Percentiles rank a stretch among this genome's conserved stretches.
These are phyloP conservation scores for Podosphaera aphanis DNA, from an alignment of 2,329 filamentous ascomycete species.

Conservation along the genomic window DNA sequence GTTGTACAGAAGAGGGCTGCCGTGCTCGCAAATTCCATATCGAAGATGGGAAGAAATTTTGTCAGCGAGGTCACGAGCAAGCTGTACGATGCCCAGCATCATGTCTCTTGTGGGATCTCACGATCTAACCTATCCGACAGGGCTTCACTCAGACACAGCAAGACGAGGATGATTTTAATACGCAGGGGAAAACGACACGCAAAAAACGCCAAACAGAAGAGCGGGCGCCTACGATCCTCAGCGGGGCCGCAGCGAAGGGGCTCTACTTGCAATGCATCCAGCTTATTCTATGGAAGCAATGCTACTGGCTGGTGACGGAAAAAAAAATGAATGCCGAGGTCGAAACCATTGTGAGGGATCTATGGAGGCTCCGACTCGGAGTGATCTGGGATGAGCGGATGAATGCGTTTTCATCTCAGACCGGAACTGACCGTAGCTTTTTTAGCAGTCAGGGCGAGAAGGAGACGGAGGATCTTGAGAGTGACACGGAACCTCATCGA, in stretches of 20 bases:
- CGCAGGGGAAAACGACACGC: constrained; percentile 28
- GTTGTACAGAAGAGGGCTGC: constrained; percentile 34
- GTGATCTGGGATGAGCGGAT: constrained; percentile 19
- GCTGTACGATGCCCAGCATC: constrained; percentile 19
- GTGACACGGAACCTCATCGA: constrained; percentile 16
- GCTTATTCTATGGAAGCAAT: constrained; percentile 61
- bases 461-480: constrained; percentile 10
- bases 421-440: constrained; percentile 12
- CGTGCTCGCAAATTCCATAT: constrained; percentile 33
- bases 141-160: constrained; percentile 22
- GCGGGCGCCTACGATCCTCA: constrained; percentile 29
- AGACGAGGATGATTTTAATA: constrained; percentile 47
- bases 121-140: constrained; percentile 6
- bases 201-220: constrained; percentile 38
- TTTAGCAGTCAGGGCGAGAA: constrained; percentile 17
- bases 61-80: constrained; percentile 40
- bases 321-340: constrained; percentile 48
- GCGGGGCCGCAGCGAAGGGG: constrained; percentile 44
- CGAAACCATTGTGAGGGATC: constrained; percentile 55
- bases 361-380: constrained; percentile 44
- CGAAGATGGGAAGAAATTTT: constrained; percentile 40
- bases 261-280: constrained; percentile 72
- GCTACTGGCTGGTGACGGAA: constrained; percentile 44
- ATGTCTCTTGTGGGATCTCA: constrained; percentile 6
- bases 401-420: constrained; percentile 14